Percentiles rank a stretch among this genome's conserved stretches.
These are phyloP conservation scores for Globisporangium sylvaticum DNA, from an alignment of 352 stramenopile species.

Conservation along the genomic window DNA sequence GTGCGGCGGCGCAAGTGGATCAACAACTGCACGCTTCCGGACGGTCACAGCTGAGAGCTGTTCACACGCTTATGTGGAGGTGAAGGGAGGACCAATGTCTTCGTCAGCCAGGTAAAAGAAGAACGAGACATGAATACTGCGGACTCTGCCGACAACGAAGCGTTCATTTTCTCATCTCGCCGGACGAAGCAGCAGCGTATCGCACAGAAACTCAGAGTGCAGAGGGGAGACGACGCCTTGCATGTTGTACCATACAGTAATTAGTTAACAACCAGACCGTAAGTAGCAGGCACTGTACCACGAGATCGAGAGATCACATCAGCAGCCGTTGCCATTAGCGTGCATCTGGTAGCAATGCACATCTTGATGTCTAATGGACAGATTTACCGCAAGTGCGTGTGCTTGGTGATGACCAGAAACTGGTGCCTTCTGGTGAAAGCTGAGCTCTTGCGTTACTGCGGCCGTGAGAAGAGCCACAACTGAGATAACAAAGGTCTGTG, in stretches of 20 bases:
- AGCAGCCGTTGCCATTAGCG: not conserved
- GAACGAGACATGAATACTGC: not conserved
- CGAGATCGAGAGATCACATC: not conserved
- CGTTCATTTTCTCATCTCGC: not conserved
- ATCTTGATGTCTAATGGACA: not conserved
- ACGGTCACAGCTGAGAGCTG: slow-evolving; percentile 7
- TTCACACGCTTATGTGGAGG: not conserved
- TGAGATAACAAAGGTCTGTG: no score
- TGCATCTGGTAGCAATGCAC: not conserved
- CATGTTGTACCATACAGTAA: slow-evolving; percentile 5
- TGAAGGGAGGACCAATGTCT: not conserved
- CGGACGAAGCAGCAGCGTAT: not conserved
- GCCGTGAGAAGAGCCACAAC: not conserved
- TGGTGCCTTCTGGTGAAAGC: not conserved
- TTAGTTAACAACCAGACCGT: not conserved
- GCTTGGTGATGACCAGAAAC: not conserved
- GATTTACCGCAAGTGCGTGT: not conserved
- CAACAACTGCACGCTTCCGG: slow-evolving; percentile 47
- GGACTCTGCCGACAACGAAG: not conserved
- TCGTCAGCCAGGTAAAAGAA: not conserved
- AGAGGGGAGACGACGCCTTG: not conserved
- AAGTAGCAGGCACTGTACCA: not conserved
- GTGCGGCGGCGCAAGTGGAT: slow-evolving; percentile 82
- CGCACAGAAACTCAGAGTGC: not conserved
- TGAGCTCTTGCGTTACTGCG: not conserved